phyloP scores from a whole-genome alignment of 495 filamentous ascomycete species.

The Xylaria venustula region DNA sequence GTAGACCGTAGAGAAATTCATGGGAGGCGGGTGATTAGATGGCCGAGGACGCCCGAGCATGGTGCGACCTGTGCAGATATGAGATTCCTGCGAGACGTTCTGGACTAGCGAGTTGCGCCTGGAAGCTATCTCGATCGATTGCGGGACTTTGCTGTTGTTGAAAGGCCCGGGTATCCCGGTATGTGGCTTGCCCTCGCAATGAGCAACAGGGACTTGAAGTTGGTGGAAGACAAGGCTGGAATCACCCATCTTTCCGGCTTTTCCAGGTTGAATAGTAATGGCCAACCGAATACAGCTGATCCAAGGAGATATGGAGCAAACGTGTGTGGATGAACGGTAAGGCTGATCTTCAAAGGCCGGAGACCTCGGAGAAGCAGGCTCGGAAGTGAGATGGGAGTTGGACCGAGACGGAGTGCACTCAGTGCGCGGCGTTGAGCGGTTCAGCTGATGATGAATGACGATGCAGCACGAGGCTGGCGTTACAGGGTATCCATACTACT shows the following conservation, averaged over 20 bases:
- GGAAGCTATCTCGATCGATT: not conserved
- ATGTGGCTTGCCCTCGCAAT: not conserved
- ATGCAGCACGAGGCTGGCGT: not conserved
- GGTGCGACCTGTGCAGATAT: constrained; percentile 16
- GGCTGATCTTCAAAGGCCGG: not conserved
- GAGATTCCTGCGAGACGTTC: constrained; percentile 12
- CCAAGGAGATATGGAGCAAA: too few relatives aligned
- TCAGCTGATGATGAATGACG: not conserved
- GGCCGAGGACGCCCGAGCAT: constrained; percentile 18
- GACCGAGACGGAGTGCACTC: too few relatives aligned
- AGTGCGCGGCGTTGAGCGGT: not conserved
- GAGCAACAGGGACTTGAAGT: not conserved
- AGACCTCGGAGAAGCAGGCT: not conserved
- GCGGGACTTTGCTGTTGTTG: not conserved
- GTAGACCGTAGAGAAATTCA: constrained; percentile 66
- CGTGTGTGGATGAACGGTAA: too few relatives aligned
- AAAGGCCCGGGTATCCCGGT: not conserved
- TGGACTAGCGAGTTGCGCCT: not conserved
- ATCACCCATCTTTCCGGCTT: not conserved
- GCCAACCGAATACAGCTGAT: too few relatives aligned
- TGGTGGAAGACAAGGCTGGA: not conserved
- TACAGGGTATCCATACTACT: not conserved
- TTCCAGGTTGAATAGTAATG: not conserved
- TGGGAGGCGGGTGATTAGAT: constrained; percentile 21
- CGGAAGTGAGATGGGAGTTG: not conserved